Base-by-base conservation (phyloP, 2,329 filamentous ascomycete genomes). In the Fusarium marasasianum region DNA sequence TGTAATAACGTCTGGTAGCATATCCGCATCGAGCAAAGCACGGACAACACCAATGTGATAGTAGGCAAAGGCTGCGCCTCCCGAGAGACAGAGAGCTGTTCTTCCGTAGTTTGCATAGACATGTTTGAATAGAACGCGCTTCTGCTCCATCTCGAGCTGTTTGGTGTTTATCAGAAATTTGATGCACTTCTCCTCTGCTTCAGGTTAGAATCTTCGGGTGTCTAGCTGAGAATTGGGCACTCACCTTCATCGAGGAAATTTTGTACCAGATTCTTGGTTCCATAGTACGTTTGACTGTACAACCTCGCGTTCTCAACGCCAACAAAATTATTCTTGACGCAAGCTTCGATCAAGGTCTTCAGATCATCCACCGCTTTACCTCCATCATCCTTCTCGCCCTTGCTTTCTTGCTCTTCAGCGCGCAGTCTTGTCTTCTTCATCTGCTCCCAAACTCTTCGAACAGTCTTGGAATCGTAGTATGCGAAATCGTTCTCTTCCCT, bases 261-360 rank as follows among this genome's bases (percentile, higher is more conserved):
- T 82, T 98, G 96, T 37, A 98, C 94, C 73, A 98, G 83, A 70
- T 96, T 91, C 83, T 99, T 99, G n/a, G 96, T 98, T 38, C 96
- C 96, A 77, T 95, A 98, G 81, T 99, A 99, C 7, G 96, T 97
- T 84, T 98, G 95, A 78, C 94, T 97, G 81, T 99, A 99, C n/a
- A 99, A 84, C 62, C 94, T 90, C 15, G 96, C 91, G 78, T 98
- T 98, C 82, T 99, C 96, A 20, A 98, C 92, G 0, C 96, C 96
- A 24, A 94, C 94, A 83, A 98, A 99, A 80, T 99, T 98, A 83
- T 95, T 97, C 88, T 98, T 99, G 77, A 98, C 93, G 80, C 95
- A 98, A 20, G 94, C 94, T 84, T 98, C 94, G 26, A 97, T 86
- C 67, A 98, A 83, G 2, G 88, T 88, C 71, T 91, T 92, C 62